Conservation (phyloP, 306 rosid genomes). For the Senna siamea region DNA sequence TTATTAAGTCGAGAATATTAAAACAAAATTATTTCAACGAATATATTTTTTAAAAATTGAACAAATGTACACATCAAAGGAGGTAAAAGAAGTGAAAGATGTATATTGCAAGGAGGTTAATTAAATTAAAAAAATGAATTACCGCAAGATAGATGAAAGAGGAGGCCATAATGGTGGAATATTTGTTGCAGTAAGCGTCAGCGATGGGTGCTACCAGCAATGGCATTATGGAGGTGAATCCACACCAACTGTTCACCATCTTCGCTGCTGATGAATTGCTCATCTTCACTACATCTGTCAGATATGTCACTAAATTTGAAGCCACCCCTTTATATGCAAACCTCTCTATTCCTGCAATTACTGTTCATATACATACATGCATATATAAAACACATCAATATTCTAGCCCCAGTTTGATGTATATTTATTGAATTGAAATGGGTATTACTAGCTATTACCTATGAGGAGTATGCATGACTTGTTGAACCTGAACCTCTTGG, state of each 20-base stretch:
- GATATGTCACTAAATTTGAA: conserved; percentile 80
- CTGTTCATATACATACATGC: conserved; percentile 38
- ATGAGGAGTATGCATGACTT: conserved; percentile 85
- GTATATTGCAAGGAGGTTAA: too few species aligned
- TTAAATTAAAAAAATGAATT: conserved; percentile 2
- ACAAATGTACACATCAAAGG: too few species aligned
- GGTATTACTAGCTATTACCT: conserved; percentile 46
- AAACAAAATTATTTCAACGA: too few species aligned
- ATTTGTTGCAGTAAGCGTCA: conserved; percentile 79
- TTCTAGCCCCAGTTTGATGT: too few species aligned
- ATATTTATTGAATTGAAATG: too few species aligned
- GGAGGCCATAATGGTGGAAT: conserved; percentile 70
- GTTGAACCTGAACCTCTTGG: conserved; percentile 56
- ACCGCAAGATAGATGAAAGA: conserved; percentile 78
- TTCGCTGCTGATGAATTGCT: conserved; percentile 95
- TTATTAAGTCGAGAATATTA: too few species aligned
- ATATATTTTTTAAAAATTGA: too few species aligned
- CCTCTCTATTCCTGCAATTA: conserved; percentile 90
- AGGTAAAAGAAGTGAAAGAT: not conserved
- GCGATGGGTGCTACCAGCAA: conserved; percentile 83
- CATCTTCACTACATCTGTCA: conserved; percentile 80
- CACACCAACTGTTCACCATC: conserved; percentile 84
- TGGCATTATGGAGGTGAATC: conserved; percentile 91
- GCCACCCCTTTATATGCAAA: conserved; percentile 95
- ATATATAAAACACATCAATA: too few species aligned